Evolutionary conservation across 2,329 filamentous ascomycete genomes (phyloP).

Genomic region (Phialophora macrospora): DNA sequence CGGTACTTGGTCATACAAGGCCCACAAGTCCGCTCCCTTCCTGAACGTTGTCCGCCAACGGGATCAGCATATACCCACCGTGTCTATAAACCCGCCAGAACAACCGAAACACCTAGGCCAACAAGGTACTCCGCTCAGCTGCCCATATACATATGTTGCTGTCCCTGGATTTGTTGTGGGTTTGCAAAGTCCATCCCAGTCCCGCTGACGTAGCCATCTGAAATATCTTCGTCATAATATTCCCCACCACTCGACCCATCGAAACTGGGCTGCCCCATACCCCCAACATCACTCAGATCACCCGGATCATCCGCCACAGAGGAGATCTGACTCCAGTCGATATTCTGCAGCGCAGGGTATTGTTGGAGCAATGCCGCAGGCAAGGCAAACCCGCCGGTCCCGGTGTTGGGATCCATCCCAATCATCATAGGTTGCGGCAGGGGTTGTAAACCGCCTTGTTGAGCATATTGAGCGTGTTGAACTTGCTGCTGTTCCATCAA

Average conservation of each 20-base stretch:
- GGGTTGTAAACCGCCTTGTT: constrained; percentile 53
- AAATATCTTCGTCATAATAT: constrained; percentile 68
- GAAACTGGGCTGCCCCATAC: constrained; percentile 80
- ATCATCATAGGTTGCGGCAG: constrained; percentile 63
- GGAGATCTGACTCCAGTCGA: constrained; percentile 82
- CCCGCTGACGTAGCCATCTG: constrained; percentile 44
- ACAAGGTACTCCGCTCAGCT: constrained; percentile 17
- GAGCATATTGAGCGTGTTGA: constrained; percentile 62
- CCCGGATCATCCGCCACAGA: constrained; percentile 63
- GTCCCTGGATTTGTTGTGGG: constrained; percentile 6
- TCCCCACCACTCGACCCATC: constrained; percentile 73
- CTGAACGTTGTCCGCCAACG: constrained; percentile 19
- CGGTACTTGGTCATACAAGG: constrained; percentile 11
- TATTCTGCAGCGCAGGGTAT: constrained; percentile 87
- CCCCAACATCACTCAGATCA: constrained; percentile 66
- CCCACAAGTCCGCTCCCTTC: constrained; percentile 1
- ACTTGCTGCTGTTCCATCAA: constrained; percentile 71
- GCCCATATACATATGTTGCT: constrained; percentile 32
- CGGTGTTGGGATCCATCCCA: constrained; percentile 62
- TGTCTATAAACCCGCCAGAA: constrained; percentile 13
- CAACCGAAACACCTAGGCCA: neutral
- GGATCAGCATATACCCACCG: constrained; percentile 4
- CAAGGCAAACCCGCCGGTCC: constrained; percentile 67
- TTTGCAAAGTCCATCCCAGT: constrained; percentile 37
- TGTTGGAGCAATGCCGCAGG: constrained; percentile 87